Conservation (phyloP, 1,139 yeast species). For the Trichomonascaceae sp. region DNA sequence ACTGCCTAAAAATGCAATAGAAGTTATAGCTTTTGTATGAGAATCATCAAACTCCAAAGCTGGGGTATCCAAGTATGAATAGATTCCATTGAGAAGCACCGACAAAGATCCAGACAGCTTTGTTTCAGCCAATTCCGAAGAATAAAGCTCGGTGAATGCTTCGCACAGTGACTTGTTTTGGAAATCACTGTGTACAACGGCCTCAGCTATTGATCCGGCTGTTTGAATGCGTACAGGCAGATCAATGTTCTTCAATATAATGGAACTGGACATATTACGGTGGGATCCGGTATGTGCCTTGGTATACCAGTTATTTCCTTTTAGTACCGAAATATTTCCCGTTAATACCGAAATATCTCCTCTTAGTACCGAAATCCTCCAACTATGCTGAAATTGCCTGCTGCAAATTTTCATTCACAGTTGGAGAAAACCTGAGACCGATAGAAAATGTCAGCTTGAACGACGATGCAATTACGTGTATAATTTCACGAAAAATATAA, state of each 20-base stretch:
- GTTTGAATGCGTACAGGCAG: constrained; percentile 4
- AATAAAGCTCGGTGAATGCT: constrained; percentile 6
- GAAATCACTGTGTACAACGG: constrained; percentile 3
- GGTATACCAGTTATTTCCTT: background rate
- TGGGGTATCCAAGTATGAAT: background rate
- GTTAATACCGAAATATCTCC: no score
- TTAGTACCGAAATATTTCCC: background rate
- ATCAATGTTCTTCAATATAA: constrained; percentile 6
- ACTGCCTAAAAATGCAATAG: background rate
- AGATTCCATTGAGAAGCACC: background rate
- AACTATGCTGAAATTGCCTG: background rate
- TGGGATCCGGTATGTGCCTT: background rate
- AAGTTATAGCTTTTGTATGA: background rate
- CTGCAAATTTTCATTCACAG: background rate
- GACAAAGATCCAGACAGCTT: background rate
- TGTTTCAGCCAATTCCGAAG: constrained; percentile 2
- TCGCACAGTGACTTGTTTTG: constrained; percentile 5
- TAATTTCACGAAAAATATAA: background rate
- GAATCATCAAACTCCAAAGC: background rate
- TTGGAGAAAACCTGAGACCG: background rate
- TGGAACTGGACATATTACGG: constrained; percentile 5
- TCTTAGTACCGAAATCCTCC: background rate
- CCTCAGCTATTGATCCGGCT: constrained; percentile 7
- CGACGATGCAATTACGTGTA: no score
- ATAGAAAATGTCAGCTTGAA: background rate